A percentile compares a stretch with the other conserved stretches of the same genome.
phyloP scores from a whole-genome alignment of 106 monocot genomes.

The Acorus calamus region DNA sequence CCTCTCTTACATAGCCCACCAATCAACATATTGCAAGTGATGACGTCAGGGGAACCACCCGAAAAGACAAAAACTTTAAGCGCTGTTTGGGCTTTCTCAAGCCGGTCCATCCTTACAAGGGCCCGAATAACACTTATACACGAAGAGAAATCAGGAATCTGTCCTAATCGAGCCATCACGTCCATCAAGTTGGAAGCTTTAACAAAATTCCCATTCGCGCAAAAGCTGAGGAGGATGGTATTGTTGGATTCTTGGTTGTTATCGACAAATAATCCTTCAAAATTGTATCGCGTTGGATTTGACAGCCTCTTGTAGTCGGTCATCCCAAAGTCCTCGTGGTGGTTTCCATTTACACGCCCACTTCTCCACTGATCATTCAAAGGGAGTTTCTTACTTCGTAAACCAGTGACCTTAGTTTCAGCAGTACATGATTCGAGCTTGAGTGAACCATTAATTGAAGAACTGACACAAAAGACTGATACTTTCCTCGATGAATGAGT shows the following conservation, averaged over 20 bases:
- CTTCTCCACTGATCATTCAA: no score
- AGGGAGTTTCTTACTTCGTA: no score
- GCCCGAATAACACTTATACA: constrained; percentile 51
- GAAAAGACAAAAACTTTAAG: constrained; percentile 49
- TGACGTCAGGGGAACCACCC: constrained; percentile 59
- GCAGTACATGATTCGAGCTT: no score
- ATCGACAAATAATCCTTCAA: constrained; percentile 32
- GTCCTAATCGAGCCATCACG: constrained; percentile 59
- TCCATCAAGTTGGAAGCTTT: constrained; percentile 56
- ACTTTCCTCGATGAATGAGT: no score
- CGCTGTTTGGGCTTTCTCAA: constrained; percentile 39
- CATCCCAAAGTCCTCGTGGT: no score
- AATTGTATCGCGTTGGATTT: not conserved
- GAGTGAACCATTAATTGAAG: no score
- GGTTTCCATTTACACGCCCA: no score
- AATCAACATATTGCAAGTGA: constrained; percentile 71
- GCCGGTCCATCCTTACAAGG: constrained; percentile 33
- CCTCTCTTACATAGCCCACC: constrained; percentile 51
- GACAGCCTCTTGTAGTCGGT: no score
- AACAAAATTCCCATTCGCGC: constrained; percentile 44
- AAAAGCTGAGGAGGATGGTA: constrained; percentile 24
- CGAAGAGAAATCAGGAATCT: constrained; percentile 48
- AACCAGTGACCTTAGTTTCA: no score
- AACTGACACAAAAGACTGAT: no score
- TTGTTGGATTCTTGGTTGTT: constrained; percentile 44